Conservation (phyloP, 108 stramenopile genomes). For the Discostella stelligeroides region DNA sequence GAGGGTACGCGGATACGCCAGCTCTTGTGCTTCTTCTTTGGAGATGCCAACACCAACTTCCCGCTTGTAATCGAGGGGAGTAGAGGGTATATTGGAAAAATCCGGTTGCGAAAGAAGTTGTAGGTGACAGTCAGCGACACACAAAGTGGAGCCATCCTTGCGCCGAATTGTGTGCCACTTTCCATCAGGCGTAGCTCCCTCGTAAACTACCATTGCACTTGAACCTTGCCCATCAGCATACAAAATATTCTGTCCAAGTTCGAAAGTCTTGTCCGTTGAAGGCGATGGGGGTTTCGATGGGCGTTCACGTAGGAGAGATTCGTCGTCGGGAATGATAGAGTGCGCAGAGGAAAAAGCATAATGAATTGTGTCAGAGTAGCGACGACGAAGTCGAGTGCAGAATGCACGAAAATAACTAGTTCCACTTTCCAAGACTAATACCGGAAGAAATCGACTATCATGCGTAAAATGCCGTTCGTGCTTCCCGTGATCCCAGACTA, state of each 20-base stretch:
- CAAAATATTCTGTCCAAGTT: not conserved
- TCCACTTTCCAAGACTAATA: not conserved
- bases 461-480: constrained; percentile 7
- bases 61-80: too few species aligned
- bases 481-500: constrained; percentile 8
- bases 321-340: not conserved
- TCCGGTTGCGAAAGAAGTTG: too few species aligned
- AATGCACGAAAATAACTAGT: not conserved
- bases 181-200: too few species aligned
- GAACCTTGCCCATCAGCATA: not conserved
- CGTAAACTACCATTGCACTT: not conserved
- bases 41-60: too few species aligned
- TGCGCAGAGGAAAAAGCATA: constrained; percentile 13
- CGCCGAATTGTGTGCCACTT: too few species aligned
- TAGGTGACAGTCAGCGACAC: too few species aligned
- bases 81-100: too few species aligned
- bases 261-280: not conserved
- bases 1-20: too few species aligned
- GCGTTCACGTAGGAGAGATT: too few species aligned
- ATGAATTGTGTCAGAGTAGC: not conserved
- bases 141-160: too few species aligned
- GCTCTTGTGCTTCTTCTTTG: too few species aligned
- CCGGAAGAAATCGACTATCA: not conserved
- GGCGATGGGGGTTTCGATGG: not conserved
- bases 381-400: not conserved